These are phyloP conservation scores for Galerina marginata DNA, from an alignment of 768 basidiomycete species.

Conservation along the genomic window DNA sequence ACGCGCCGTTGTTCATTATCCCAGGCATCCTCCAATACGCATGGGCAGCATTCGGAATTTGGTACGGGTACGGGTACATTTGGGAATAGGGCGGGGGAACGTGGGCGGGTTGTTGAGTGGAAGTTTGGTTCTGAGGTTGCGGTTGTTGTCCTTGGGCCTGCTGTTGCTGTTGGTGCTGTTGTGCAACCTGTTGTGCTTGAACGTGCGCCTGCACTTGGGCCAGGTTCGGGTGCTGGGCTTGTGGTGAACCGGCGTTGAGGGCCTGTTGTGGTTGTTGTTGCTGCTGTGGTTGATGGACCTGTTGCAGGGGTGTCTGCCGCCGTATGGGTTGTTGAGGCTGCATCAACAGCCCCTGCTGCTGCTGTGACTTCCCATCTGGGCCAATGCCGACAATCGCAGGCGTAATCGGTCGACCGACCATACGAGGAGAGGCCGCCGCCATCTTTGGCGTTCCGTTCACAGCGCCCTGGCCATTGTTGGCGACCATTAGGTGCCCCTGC, in stretches of 20 bases:
- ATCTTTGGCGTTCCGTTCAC: slow-evolving; percentile 20
- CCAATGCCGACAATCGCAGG: slow-evolving; percentile 13
- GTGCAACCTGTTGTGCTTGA: slow-evolving; percentile 18
- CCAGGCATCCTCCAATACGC: neutral
- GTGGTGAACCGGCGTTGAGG: slow-evolving; percentile 15
- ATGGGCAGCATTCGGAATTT: neutral
- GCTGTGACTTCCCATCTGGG: slow-evolving; percentile 25
- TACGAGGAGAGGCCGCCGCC: slow-evolving; percentile 23
- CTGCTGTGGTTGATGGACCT: slow-evolving; percentile 10
- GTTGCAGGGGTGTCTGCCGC: slow-evolving; percentile 19
- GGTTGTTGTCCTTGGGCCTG: slow-evolving; percentile 19
- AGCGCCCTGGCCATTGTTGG: neutral
- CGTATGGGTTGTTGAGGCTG: slow-evolving; percentile 16
- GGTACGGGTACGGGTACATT: slow-evolving; percentile 4
- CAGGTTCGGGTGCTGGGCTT: slow-evolving; percentile 9
- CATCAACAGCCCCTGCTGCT: slow-evolving; percentile 29
- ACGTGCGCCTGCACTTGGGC: slow-evolving; percentile 22
- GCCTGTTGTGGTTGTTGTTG: slow-evolving; percentile 17
- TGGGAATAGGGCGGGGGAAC: slow-evolving; percentile 6
- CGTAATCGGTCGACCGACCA: slow-evolving; percentile 24
- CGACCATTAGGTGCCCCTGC: slow-evolving; percentile 14
- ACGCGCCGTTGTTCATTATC: neutral
- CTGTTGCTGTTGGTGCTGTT: slow-evolving; percentile 9
- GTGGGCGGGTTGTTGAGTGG: slow-evolving; percentile 8
- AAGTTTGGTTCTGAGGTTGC: slow-evolving; percentile 20